Base-by-base conservation (phyloP, 768 basidiomycete genomes). In the Rhodotorula taiwanensis region DNA sequence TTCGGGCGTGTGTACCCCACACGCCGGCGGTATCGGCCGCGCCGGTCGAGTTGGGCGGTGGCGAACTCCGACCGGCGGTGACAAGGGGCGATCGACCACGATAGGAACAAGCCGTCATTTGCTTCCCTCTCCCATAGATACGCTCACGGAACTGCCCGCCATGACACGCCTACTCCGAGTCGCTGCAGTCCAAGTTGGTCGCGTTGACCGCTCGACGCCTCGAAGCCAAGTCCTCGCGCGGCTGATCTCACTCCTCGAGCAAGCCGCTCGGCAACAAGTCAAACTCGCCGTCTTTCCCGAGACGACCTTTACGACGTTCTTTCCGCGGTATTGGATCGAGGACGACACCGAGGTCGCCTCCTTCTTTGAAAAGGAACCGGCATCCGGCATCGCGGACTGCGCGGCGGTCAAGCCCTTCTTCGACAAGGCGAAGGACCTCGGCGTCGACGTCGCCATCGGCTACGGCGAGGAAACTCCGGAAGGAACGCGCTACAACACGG, bases 391-490 rank as follows among this genome's bases (percentile, higher is more conserved):
- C 52, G 68, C 72, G 4, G 36, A 61, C 8, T 62, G 54, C 16
- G 54, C 55, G 30, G 64, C 66, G 45, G 67, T 75, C 50, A 67
- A 67, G 42, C 28, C 64, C 21, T 73, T 76, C 66, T 76, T 76
- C 63, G 61, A 60, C 31, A 55, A 53, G 25, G 74, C 74, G 0
- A 50, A 44, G 31, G 67, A 68, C 57, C 62, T 75, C 13, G 67
- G 68, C 5, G 39, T 75, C n/a, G 75, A 76, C 43, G 72, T 76
- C 31, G 72, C 71, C 20, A 67, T 76, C n/a, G 75, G 75, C 1
- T 76, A 76, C 52, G 74, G 71, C 15, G 75, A 75, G 58, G 66
- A 73, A 49, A 73, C 74, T 2, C 25, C 65, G 3, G 58, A 62
- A 0, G 72, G 72, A 0, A 58, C 62, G 41, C 60, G 72, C 36